Percentiles rank a stretch among this genome's conserved stretches.
Evolutionary conservation across 371 early-diverging fungal genomes (phyloP).

Genomic region (Haplosporangium sp.): DNA sequence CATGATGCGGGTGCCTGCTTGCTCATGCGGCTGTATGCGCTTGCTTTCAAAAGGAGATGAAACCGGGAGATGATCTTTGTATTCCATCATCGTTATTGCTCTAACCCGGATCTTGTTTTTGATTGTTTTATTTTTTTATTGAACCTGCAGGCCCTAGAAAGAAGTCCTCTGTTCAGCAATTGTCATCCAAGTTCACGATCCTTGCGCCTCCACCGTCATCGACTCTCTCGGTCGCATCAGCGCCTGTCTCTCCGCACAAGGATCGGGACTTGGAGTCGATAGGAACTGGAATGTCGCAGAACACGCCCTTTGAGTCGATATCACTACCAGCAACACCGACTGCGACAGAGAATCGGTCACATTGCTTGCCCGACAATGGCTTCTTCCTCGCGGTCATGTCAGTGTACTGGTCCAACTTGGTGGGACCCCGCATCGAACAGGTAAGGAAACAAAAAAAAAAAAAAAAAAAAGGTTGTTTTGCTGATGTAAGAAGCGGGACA

Average conservation of each 20-base stretch:
- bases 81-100: conserved; percentile 1
- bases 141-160: conserved; percentile 25
- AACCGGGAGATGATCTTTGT: background rate
- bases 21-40: background rate
- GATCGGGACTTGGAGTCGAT: conserved; percentile 27
- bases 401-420: conserved; percentile 71
- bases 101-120: background rate
- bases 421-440: conserved; percentile 70
- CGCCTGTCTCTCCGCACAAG: conserved; percentile 44
- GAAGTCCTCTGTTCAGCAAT: conserved; percentile 45
- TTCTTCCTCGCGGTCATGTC: conserved; percentile 68
- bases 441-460: conserved; percentile 30
- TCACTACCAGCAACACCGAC: conserved; percentile 54
- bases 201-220: conserved; percentile 34
- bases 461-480: conserved; percentile 8
- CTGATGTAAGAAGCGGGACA: conserved; percentile 10
- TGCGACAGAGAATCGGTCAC: conserved; percentile 38
- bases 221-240: conserved; percentile 37
- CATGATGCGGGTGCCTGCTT: background rate
- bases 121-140: background rate
- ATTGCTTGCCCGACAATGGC: conserved; percentile 62
- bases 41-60: background rate
- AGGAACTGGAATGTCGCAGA: conserved; percentile 20
- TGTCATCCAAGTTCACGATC: conserved; percentile 51
- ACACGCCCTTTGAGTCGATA: conserved; percentile 38